A percentile compares a stretch with the other conserved stretches of the same genome.
These are phyloP conservation scores for Circinella minor DNA, from an alignment of 371 early-diverging fungal species.

Conservation along the genomic window DNA sequence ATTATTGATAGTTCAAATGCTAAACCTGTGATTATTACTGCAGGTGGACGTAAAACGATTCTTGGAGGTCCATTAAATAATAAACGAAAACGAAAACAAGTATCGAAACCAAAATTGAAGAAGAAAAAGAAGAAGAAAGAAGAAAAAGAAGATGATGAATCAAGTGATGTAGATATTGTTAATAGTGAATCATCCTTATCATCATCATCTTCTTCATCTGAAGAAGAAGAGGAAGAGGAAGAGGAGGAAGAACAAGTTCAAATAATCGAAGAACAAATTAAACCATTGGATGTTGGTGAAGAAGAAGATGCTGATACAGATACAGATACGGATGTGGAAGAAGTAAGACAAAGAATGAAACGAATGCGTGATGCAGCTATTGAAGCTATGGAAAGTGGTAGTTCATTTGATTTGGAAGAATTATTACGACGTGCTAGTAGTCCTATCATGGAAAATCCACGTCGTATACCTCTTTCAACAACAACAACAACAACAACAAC, in stretches of 20 bases:
- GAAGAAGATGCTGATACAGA: constrained; percentile 34
- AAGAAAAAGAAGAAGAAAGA: constrained; percentile 1
- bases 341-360: constrained; percentile 38
- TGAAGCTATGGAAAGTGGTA: constrained; percentile 42
- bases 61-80: background rate
- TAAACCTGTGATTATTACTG: background rate
- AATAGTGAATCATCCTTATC: constrained; percentile 12
- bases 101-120: background rate
- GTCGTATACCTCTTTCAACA: background rate
- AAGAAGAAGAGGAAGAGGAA: constrained; percentile 22
- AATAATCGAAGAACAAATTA: no score
- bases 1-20: constrained; percentile 20
- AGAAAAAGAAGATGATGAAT: constrained; percentile 17
- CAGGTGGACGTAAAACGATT: background rate
- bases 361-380: constrained; percentile 42
- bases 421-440: constrained; percentile 40
- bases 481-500: background rate
- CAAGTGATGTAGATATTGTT: constrained; percentile 34
- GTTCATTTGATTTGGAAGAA: constrained; percentile 37
- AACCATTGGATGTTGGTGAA: constrained; percentile 7
- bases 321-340: constrained; percentile 38
- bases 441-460: constrained; percentile 24
- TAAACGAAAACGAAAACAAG: constrained; percentile 4
- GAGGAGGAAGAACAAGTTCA: background rate
- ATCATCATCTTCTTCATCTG: background rate